Base-by-base conservation (phyloP, 2,329 filamentous ascomycete species). In the Exophiala bonariae region DNA sequence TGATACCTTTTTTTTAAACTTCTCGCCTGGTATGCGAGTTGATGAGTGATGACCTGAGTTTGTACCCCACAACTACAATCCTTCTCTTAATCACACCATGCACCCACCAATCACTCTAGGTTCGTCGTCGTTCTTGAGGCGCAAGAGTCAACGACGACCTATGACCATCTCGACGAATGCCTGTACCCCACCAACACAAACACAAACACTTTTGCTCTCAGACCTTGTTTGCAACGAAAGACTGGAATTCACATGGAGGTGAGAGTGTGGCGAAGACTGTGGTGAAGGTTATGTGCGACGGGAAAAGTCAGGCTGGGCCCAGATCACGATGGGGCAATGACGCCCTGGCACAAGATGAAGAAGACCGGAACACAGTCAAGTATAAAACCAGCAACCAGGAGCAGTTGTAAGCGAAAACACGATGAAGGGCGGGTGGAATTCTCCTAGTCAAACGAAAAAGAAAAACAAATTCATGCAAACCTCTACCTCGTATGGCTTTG, bases 21-120 rank as follows among this genome's bases (percentile, higher is more conserved):
- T 51, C 54, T 54, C 54, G 51, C 54, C 42, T 34, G 52, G 54
- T 37, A 44, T 33, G 54, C 54, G 54, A 57, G 54, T 52, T 57
- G 50, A 57, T 46, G 54, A 57, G 48, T 56, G 54, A 56, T 47
- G 54, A 56, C 41, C 43, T 44, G 54, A 53, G 50, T 42, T 53
- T 51, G 48, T 47, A 50, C 50, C 52, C 37, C 10, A 46, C 45
- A 39, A 37, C 35, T 26, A 38, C 45, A 39, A 55, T 50, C 52
- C 48, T 51, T 54, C 34, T 31, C 41, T 53, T 45, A 48, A 48
- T 35, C 46, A 34, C 33, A 18, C 39, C 28, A 44, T 18, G 41
- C 46, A 34, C 30, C 28, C 36, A 31, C 42, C 36, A 26, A 37
- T 41, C 30, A 43, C 43, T 44, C 39, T 16, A 18, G 20, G 31